A percentile compares a stretch with the other conserved stretches of the same genome.
Conservation (phyloP, 129 eudicot species). For the Deinandra increscens region DNA sequence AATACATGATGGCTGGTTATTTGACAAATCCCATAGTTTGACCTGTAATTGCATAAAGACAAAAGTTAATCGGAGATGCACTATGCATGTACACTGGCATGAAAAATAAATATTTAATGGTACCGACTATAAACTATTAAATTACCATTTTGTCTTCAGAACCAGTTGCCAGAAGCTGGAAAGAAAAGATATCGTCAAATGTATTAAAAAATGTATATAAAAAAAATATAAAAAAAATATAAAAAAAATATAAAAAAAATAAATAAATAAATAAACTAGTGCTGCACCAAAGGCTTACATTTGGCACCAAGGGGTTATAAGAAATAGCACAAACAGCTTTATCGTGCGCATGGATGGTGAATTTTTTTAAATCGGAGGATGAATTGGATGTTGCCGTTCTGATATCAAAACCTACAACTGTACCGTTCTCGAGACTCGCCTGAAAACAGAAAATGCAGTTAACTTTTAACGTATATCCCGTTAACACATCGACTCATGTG, state of each 20-base stretch:
- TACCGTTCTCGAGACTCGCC: slow-evolving; percentile 93
- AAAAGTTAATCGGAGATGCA: neutral
- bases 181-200: slow-evolving; percentile 24
- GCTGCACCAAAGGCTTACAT: slow-evolving; percentile 37
- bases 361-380: slow-evolving; percentile 51
- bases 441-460: slow-evolving; percentile 29
- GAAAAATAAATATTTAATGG: neutral
- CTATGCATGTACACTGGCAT: neutral
- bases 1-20: slow-evolving; percentile 74
- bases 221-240: too few species aligned
- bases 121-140: neutral
- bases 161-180: slow-evolving; percentile 90
- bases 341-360: slow-evolving; percentile 92
- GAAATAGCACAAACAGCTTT: slow-evolving; percentile 79
- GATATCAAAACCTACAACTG: slow-evolving; percentile 69
- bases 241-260: too few species aligned
- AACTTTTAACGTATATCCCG: neutral
- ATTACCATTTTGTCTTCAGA: slow-evolving; percentile 90
- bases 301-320: slow-evolving; percentile 64
- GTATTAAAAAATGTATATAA: neutral
- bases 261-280: neutral
- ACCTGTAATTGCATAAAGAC: slow-evolving; percentile 45
- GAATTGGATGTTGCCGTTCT: slow-evolving; percentile 58
- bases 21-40: slow-evolving; percentile 86
- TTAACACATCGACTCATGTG: neutral